Base-by-base conservation (phyloP, 78 protist species). In the Mantamonas sphyraenae region DNA sequence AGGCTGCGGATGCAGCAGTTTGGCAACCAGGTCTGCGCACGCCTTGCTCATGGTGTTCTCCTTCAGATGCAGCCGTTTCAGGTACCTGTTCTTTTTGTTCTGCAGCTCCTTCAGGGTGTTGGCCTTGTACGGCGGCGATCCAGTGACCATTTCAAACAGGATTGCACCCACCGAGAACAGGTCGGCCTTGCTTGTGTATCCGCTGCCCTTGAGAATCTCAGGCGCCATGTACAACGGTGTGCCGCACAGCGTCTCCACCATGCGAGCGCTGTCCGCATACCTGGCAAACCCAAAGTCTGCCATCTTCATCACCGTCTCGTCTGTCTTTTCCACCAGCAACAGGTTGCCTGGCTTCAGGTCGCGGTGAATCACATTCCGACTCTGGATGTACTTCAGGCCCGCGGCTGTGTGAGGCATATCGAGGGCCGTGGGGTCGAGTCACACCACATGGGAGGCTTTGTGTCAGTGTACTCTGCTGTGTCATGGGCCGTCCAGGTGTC, bases 191-290 rank as follows among this genome's bases (percentile, higher is more conserved):
- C 10, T 20, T 14, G 75, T 33, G 39, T 9, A 7, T 4, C 64
- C 3, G 34, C 28, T 30, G 61, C 3, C n/a, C 51, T n/a, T n/a
- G n/a, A n/a, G n/a, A 64, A 42, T 28, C 69, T 78, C 83, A 0
- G 83, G 83, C 20, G 83, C 83, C 77, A 78, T 69, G 70, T 78
- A 78, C 53, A 39, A 1, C 20, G 83, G 83, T 17, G 83, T 24
- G 20, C 83, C 83, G 30, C 76, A 69, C 17, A 56, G 33, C 20
- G 66, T 38, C 10, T 16, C 51, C 16, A 50, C 66, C 51, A 61
- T 0, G 33, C 4, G 34, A 17, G 3, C 26, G 14, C 33, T 1
- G 24, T 7, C 16, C 3, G 35, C 2, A 35, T 58, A 30, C 17
- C 64, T 38, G 24, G 77, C 42, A 22, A 73, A 62, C 28, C 78